Evolutionary conservation across 2,329 filamentous ascomycete species (phyloP).

Genomic region (Didymella exigua): DNA sequence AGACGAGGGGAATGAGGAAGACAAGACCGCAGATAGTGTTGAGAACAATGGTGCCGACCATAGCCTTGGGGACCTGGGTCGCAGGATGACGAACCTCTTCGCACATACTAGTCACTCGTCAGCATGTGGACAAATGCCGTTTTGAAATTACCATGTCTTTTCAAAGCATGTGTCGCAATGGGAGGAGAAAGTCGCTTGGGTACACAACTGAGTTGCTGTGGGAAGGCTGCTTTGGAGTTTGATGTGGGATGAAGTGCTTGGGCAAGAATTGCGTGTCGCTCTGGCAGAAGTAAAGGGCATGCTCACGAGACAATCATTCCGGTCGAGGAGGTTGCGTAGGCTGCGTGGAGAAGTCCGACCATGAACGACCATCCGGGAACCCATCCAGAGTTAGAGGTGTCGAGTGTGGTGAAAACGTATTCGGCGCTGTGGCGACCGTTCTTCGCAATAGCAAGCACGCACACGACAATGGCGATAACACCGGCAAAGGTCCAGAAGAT

Average conservation of each 20-base stretch:
- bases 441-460: conserved; percentile 69
- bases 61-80: conserved; percentile 73
- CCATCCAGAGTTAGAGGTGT: conserved; percentile 70
- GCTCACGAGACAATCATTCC: conserved; percentile 79
- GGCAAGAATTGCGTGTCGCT: conserved; percentile 30
- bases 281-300: conserved; percentile 39
- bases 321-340: conserved; percentile 75
- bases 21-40: conserved; percentile 70
- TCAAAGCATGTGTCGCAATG: conserved; percentile 27
- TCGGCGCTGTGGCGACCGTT: conserved; percentile 66
- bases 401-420: conserved; percentile 72
- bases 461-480: conserved; percentile 68
- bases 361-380: conserved; percentile 73
- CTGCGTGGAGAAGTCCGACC: conserved; percentile 73
- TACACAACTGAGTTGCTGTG: conserved; percentile 20
- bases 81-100: conserved; percentile 72
- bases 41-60: conserved; percentile 70
- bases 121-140: conserved; percentile 27
- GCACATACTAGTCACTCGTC: conserved; percentile 64
- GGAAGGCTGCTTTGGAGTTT: conserved; percentile 27
- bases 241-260: conserved; percentile 26
- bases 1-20: conserved; percentile 71
- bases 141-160: conserved; percentile 23
- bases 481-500: conserved; percentile 78
- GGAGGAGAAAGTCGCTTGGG: conserved; percentile 22